Base-by-base conservation (phyloP, 169 alveolate genomes). In the Babesia caballi region DNA sequence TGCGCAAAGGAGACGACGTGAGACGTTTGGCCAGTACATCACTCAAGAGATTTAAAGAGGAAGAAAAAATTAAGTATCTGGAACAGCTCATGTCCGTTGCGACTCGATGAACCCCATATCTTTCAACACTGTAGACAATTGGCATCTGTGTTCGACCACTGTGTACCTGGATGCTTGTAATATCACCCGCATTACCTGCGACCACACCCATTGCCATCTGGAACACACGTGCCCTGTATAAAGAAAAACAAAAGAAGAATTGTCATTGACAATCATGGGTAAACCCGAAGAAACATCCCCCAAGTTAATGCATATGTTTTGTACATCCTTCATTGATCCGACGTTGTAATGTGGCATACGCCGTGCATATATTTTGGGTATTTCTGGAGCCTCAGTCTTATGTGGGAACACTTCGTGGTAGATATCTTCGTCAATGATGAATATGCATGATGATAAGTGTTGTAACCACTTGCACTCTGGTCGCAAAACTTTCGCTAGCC, bases 31-130 rank as follows among this genome's bases (percentile, higher is more conserved):
- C 54, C 17, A 40, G 32, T 15, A 36, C 61, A 5, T 47, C 82
- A 0, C 32, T 81, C 28, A 51, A 19, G 25, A 81, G 27, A 49
- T 81, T 61, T 67, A 44, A 57, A 23, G 40, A 23, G 27, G 80
- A 56, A 19, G 73, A 49, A 7, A 81, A 71, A 65, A 33, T 27
- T 42, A 47, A 58, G 30, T 81, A 58, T 49, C 38, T 78, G 27
- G 53, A 56, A 19, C 38, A 59, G 11, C 53, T 67, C 44, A 46
- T 68, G 14, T 25, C 30, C 9, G 63, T 1, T 49, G 52, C 53
- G 27, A 15, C 40, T 36, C 60, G 25, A 49, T 11, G 5, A 27
- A 0, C 9, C 38, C 21, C 7, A 41, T 23, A 8, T 36, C 52
- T 17, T 2, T n/a, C 0, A 40, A 40, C 7, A 40, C 42, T 17